Percentiles rank a stretch among this genome's conserved stretches.
Evolutionary conservation across 2,329 filamentous ascomycete genomes (phyloP).

Genomic region (Hirsutella minnesotensis): DNA sequence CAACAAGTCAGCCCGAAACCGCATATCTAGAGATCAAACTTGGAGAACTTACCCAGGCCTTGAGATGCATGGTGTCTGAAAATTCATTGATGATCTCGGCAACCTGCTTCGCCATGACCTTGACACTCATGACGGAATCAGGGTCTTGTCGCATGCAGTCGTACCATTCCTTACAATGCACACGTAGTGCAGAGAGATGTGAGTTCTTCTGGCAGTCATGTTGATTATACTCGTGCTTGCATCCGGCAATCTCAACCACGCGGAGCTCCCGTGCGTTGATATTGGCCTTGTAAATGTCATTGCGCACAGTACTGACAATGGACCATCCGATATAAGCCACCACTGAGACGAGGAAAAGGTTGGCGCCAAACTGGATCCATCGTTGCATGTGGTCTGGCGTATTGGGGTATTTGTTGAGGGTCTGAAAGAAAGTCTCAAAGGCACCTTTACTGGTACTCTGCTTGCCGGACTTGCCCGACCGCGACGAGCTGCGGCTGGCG

Average conservation of each 20-base stretch:
- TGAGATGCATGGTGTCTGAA: conserved; percentile 80
- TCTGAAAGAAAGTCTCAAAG: conserved; percentile 34
- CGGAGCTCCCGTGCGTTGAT: conserved; percentile 57
- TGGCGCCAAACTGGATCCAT: conserved; percentile 51
- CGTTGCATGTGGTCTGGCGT: conserved; percentile 46
- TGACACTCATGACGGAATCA: conserved; percentile 62
- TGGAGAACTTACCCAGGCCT: conserved; percentile 42
- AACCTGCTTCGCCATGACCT: conserved; percentile 75
- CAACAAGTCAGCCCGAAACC: neutral
- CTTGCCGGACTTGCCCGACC: conserved; percentile 13
- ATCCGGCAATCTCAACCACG: conserved; percentile 60
- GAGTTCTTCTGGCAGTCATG: conserved; percentile 57
- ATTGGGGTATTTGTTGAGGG: conserved; percentile 44
- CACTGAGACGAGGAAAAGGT: conserved; percentile 44
- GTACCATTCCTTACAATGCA: conserved; percentile 69
- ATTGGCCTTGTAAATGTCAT: conserved; percentile 64
- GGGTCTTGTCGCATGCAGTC: conserved; percentile 81
- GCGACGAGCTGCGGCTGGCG: conserved; percentile 10
- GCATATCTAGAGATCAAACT: neutral
- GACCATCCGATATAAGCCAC: conserved; percentile 57
- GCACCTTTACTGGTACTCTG: conserved; percentile 11
- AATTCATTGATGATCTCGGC: conserved; percentile 92
- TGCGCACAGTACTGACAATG: conserved; percentile 56
- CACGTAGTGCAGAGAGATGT: conserved; percentile 60
- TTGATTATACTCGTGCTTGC: conserved; percentile 58